phyloP scores from a whole-genome alignment of 805 yeast genomes.

The Komagataella populi region DNA sequence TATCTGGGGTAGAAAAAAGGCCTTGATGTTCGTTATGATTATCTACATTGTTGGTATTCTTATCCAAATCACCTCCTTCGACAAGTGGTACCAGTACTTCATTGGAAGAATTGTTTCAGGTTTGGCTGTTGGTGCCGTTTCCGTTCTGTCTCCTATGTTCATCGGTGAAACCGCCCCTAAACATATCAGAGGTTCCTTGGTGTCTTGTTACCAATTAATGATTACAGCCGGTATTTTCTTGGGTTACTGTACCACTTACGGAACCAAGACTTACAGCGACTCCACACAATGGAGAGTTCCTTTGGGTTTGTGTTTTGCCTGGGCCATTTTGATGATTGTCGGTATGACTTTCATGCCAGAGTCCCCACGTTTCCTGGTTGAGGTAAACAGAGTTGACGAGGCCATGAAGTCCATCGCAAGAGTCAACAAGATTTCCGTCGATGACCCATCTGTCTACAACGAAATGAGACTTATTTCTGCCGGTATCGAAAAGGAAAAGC shows the following conservation, averaged over 20 bases:
- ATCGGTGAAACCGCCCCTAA: constrained; percentile 63
- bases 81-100: constrained; percentile 49
- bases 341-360: constrained; percentile 59
- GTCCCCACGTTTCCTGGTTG: constrained; percentile 54
- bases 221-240: constrained; percentile 59
- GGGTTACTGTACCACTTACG: constrained; percentile 57
- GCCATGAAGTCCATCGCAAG: constrained; percentile 39
- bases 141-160: constrained; percentile 42
- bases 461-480: constrained; percentile 23
- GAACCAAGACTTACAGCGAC: constrained; percentile 37
- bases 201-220: constrained; percentile 56
- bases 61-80: constrained; percentile 41
- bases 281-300: constrained; percentile 61
- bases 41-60: constrained; percentile 49
- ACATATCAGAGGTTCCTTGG: constrained; percentile 57
- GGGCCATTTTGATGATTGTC: constrained; percentile 39
- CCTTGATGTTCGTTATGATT: constrained; percentile 36
- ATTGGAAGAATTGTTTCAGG: constrained; percentile 50
- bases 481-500: constrained; percentile 33
- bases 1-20: constrained; percentile 43
- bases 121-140: constrained; percentile 38
- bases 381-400: constrained; percentile 34
- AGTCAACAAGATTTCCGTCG: constrained; percentile 24
- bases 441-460: constrained; percentile 16
- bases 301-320: constrained; percentile 31